Conservation (phyloP, 2,329 filamentous ascomycete species). For the Trichoderma atrobrunneum region DNA sequence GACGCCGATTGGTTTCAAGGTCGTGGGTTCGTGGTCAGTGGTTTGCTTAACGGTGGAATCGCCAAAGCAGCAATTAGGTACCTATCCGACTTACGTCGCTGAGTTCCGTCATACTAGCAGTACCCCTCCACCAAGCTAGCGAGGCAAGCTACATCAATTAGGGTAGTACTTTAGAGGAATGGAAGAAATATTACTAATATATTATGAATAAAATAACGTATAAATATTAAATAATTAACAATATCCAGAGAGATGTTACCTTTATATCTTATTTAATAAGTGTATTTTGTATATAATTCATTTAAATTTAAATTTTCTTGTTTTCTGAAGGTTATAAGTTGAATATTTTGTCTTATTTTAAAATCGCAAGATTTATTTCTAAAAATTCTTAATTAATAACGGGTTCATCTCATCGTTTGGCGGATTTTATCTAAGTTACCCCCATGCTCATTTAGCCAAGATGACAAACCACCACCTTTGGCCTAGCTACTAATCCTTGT, state of each 20-base stretch:
- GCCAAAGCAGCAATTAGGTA: slow-evolving; percentile 15
- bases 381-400: neutral
- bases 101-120: slow-evolving; percentile 5
- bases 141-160: neutral
- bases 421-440: neutral
- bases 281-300: neutral
- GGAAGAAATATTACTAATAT: neutral
- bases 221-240: neutral
- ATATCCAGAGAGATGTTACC: neutral
- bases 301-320: neutral
- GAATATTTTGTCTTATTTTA: neutral
- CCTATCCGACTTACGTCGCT: slow-evolving; percentile 15
- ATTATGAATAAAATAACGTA: neutral
- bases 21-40: neutral
- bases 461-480: neutral
- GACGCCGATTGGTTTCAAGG: neutral
- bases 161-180: neutral
- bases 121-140: slow-evolving; percentile 8
- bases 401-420: neutral
- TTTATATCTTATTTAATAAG: neutral
- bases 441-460: neutral
- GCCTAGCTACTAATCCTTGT: neutral
- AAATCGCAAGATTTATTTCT: neutral
- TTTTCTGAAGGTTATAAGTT: neutral
- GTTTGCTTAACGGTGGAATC: neutral